A percentile compares a stretch with the other conserved stretches of the same genome.
Evolutionary conservation across 257 asterid species (phyloP).

Genomic region (Penstemon eatonii): DNA sequence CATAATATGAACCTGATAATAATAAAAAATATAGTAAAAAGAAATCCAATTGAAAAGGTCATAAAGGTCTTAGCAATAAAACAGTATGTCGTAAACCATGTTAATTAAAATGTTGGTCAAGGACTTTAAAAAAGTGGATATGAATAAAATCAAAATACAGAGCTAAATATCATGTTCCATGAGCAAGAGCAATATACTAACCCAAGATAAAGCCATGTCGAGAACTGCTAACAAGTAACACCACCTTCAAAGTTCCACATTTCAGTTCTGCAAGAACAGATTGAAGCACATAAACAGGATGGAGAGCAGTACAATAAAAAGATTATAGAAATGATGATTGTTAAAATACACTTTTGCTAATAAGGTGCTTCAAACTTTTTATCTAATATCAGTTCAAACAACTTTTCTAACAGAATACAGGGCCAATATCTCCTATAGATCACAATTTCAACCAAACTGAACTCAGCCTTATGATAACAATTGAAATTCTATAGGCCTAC

Average conservation of each 20-base stretch:
- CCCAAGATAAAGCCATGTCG: constrained; percentile 13
- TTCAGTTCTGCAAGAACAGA: constrained; percentile 44
- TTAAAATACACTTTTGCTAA: background rate
- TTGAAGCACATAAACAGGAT: constrained; percentile 28
- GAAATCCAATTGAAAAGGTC: constrained; percentile 23
- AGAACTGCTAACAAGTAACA: constrained; percentile 18
- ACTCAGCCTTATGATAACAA: background rate
- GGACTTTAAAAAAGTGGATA: constrained; percentile 26
- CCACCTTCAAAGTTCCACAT: constrained; percentile 29
- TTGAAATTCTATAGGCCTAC: background rate
- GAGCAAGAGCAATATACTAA: constrained; percentile 19
- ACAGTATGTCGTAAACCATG: constrained; percentile 8
- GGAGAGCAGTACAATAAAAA: constrained; percentile 11
- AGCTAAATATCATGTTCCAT: constrained; percentile 19
- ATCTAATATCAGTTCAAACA: background rate
- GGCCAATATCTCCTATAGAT: background rate
- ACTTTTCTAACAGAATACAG: constrained; percentile 6
- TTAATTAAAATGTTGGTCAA: constrained; percentile 24
- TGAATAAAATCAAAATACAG: constrained; percentile 13
- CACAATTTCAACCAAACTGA: background rate
- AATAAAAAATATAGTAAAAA: constrained; percentile 10
- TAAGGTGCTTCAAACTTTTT: background rate
- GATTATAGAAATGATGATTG: background rate
- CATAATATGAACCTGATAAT: constrained; percentile 12
- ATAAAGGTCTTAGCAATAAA: constrained; percentile 13